Base-by-base conservation (phyloP, 2,329 filamentous ascomycete genomes). In the Epichloe sibirici region DNA sequence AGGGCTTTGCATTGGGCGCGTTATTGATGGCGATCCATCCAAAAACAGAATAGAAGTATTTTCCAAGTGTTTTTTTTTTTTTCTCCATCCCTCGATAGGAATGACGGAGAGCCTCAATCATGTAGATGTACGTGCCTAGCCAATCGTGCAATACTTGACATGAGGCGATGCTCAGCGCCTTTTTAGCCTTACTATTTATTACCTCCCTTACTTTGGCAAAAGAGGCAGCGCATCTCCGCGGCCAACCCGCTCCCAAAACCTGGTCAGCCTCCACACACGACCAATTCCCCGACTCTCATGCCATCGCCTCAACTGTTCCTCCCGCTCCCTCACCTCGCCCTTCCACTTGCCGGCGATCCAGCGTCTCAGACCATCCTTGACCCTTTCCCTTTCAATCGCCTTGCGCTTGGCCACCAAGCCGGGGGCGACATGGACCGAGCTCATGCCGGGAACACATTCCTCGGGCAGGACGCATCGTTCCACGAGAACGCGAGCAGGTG, bases 211-310 rank as follows among this genome's bases (percentile, higher is more conserved):
- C 17, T 35, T 45, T 9, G 9, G 17, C 31, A 9, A 35, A 5
- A 35, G 9, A 2, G 47, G 42, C n/a, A 46, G 8, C 6, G 45
- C 56, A 45, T 72, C 70, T 2, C 71, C 74, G 15, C 66, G 65
- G 2, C 74, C 72, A 37, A 85, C 70, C 23, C 73, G 71, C 66
- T 87, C 84, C 82, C 83, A 88, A 61, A 85, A 86, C 55, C 73
- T 72, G 60, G 76, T 76, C 53, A 88, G 63, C 23, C 77, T 73
- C 74, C 81, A 79, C 6, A 85, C 82, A 43, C 77, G 69, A 3
- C 79, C 77, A 0, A 79, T 65, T 0, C 78, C 77, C 1, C 69
- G 67, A 34, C 66, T 69, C 63, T 81, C 77, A 56, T 80, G 74
- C 64, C 69, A 71, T 54, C 61, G 63, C 56, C 65, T 69, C 25